Base-by-base conservation (phyloP, 164 flowering plant species). In the Dillenia suffruticosa region DNA sequence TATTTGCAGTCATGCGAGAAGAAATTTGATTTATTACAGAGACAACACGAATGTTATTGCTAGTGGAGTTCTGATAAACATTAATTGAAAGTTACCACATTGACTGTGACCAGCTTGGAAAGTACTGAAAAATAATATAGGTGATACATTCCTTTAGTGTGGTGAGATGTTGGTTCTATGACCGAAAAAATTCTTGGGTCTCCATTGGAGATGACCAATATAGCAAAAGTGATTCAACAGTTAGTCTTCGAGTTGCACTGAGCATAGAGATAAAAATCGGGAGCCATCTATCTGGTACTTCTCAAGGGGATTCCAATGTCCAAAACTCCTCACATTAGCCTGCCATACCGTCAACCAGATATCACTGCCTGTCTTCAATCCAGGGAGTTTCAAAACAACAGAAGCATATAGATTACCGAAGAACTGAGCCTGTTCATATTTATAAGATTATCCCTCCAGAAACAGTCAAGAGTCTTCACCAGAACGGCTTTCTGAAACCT, bases 271-370 rank as follows among this genome's bases (percentile, higher is more conserved):
- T 90, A 82, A 91, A 72, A 91, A 94, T 50, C 90, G 79, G 65
- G 93, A 94, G 9, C 98, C 98, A 77, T 94, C 98, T 52, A 94
- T 91, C 73, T 94, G 91, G 77, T 91, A 94, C 68, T 94, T 96
- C 72, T 94, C 98, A 8, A 94, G 92, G 24, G 98, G 98, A 73
- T 94, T 85, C 61, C 97, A 74, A 68, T 89, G 89, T 65, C 96
- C 98, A 65, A 94, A 94, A 71, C 96, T 87, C 71, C 98, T 80
- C 15, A 94, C 95, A 71, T 94, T 91, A 47, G 87, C 98, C 98
- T 93, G 84, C 47, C 61, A 71, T 10, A 65, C 13, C n/a, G 59
- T 59, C 49, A 43, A 58, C 5, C 12, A 69, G 40, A 52, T 58
- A 57, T 16, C 32, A 46, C 11, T 1, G 15, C 6, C 3, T 46